Base-by-base conservation (phyloP, 257 asterid genomes). In the Eustoma russellianum region DNA sequence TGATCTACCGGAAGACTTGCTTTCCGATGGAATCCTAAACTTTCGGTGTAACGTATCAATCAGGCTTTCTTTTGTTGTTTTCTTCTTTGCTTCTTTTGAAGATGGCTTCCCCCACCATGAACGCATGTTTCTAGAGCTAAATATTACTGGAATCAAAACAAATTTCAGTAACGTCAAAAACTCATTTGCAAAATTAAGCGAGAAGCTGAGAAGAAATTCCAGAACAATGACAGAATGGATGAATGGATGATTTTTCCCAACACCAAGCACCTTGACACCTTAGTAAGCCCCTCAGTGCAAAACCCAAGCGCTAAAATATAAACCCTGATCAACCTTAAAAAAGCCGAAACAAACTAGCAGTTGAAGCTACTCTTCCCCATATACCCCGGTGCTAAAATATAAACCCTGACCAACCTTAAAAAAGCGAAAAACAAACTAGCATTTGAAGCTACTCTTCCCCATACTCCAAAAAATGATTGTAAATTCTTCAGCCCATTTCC, bases 21-120 rank as follows among this genome's bases (percentile, higher is more conserved):
- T 72, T 55, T 85, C 97, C 35, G 94, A 63, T 46, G 70, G 83
- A 66, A 72, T 74, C 75, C 73, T 85, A 64, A 92, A 78, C 80
- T 78, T 92, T 63, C 88, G 82, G 60, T 92, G 94, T 35, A 81
- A 60, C 48, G 95, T 70, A 62, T 85, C 94, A n/a, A 92, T 76
- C 50, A 88, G 73, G 72, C 93, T 88, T 71, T 83, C 95, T 81
- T 76, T 85, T 52, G 82, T 53, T 56, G 79, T 55, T 75, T 83
- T 85, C 86, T 85, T 88, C 64, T 83, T 88, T 19, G 86, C 73
- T 53, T 88, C 95, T 74, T 92, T 92, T 17, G 95, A 83, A 11
- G 94, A 78, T 70, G 93, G 81, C 83, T 81, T 83, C 59, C 86
- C 87, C 94, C 93, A 88, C 94, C 95, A 92, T 73, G 95, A 61